A percentile compares a stretch with the other conserved stretches of the same genome.
phyloP scores from a whole-genome alignment of 768 basidiomycete genomes.

The Phaeotremella skinneri region DNA sequence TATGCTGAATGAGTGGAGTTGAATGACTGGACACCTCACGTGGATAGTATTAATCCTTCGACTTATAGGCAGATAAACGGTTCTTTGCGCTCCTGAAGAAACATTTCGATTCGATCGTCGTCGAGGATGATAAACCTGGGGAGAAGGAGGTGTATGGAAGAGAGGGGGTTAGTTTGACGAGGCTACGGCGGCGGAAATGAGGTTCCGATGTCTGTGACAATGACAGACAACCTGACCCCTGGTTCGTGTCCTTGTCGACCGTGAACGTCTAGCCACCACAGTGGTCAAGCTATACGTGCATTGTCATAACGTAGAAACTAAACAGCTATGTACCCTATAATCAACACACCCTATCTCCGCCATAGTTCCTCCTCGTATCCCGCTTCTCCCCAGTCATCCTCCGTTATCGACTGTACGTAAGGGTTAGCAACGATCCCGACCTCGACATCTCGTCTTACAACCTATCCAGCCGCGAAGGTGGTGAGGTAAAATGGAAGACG shows the following conservation, averaged over 20 bases:
- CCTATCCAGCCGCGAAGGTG: neutral
- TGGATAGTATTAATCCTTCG: no score
- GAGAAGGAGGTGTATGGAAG: conserved; percentile 43
- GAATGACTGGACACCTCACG: neutral
- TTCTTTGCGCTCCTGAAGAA: conserved; percentile 80
- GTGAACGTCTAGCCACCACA: no score
- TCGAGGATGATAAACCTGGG: conserved; percentile 44
- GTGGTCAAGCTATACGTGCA: no score
- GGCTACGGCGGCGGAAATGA: conserved; percentile 35
- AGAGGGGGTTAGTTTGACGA: conserved; percentile 44
- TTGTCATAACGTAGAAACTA: no score
- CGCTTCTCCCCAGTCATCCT: conserved; percentile 59
- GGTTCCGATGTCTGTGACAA: neutral
- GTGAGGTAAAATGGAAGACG: conserved; percentile 45
- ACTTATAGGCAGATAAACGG: conserved; percentile 74
- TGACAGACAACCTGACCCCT: neutral
- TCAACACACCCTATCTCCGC: neutral
- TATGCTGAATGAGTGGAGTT: neutral
- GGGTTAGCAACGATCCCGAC: neutral
- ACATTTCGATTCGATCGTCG: conserved; percentile 59
- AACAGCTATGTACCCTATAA: neutral
- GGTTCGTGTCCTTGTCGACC: neutral
- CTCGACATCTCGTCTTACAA: neutral
- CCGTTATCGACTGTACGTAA: conserved; percentile 61
- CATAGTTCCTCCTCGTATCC: conserved; percentile 6